Conservation (phyloP, 192 early-diverging fungal genomes). For the Cladochytrium replicatum region DNA sequence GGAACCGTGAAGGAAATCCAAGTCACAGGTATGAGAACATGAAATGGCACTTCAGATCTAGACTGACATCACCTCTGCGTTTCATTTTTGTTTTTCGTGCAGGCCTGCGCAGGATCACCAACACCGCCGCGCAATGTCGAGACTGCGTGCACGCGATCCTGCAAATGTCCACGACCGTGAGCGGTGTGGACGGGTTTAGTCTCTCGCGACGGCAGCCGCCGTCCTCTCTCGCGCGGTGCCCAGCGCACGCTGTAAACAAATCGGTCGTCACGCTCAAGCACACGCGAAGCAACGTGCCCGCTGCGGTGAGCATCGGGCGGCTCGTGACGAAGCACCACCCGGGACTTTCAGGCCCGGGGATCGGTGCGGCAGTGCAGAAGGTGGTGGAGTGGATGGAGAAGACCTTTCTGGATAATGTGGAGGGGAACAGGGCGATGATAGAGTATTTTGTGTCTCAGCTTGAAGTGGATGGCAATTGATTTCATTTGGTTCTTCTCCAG, state of each 20-base stretch:
- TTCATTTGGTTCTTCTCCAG: no score
- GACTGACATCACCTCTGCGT: no score
- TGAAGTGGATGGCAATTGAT: no score
- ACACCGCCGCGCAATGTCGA: neutral
- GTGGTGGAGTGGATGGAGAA: conserved; percentile 43
- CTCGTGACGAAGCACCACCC: conserved; percentile 36
- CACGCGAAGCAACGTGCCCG: neutral
- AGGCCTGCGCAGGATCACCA: neutral
- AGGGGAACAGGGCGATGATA: conserved; percentile 27
- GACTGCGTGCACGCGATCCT: neutral
- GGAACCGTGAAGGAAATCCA: conserved; percentile 19
- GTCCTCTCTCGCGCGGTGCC: neutral
- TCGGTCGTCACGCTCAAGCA: neutral
- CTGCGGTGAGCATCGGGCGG: conserved; percentile 27
- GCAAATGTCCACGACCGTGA: neutral
- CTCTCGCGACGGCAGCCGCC: neutral
- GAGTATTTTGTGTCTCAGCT: conserved; percentile 37
- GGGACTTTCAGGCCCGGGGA: conserved; percentile 19
- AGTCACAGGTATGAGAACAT: conserved; percentile 17
- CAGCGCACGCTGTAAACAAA: conserved; percentile 2
- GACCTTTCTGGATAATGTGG: conserved; percentile 32
- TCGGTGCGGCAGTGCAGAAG: conserved; percentile 17
- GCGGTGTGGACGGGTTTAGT: neutral
- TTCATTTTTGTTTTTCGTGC: no score
- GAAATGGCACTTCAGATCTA: no score